Evolutionary conservation across 306 rosid genomes (phyloP).

Genomic region (Cucumis sativus): DNA sequence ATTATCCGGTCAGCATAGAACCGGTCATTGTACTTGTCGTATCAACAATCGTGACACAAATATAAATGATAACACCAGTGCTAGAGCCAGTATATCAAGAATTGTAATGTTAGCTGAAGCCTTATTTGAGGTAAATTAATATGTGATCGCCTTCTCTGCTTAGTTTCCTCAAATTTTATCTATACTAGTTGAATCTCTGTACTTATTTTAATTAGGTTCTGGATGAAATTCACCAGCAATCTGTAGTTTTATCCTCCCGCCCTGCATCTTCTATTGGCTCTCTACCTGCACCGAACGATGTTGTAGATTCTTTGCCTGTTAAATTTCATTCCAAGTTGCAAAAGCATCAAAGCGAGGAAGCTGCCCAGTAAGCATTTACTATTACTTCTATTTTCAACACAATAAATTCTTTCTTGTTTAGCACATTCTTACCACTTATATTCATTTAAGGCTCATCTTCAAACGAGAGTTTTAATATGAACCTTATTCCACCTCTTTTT

Average conservation of each 20-base stretch:
- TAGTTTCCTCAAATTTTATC: conserved; percentile 17
- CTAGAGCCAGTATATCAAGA: conserved; percentile 98
- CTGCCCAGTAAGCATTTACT: conserved; percentile 63
- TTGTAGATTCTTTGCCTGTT: conserved; percentile 92
- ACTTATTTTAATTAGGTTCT: conserved; percentile 88
- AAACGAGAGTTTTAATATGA: not conserved
- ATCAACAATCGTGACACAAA: conserved; percentile 34
- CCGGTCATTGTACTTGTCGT: conserved; percentile 80
- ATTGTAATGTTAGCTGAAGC: conserved; percentile 99
- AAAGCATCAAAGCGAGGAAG: conserved; percentile 73
- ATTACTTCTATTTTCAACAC: not conserved
- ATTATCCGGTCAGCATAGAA: conserved; percentile 88
- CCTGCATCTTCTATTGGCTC: conserved; percentile 95
- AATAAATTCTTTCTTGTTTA: not conserved
- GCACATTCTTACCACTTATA: not conserved
- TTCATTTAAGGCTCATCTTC: not conserved
- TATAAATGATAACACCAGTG: conserved; percentile 53
- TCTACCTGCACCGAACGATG: conserved; percentile 87
- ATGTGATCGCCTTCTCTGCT: conserved; percentile 10
- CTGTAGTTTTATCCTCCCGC: conserved; percentile 85
- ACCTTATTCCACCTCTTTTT: not conserved
- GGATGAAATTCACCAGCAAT: conserved; percentile 99
- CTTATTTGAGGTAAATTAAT: conserved; percentile 69
- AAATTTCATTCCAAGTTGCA: conserved; percentile 56
- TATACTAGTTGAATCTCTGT: conserved; percentile 44